Evolutionary conservation across 345 rosid genomes (phyloP).

Genomic region (Rhodamnia rubescens): DNA sequence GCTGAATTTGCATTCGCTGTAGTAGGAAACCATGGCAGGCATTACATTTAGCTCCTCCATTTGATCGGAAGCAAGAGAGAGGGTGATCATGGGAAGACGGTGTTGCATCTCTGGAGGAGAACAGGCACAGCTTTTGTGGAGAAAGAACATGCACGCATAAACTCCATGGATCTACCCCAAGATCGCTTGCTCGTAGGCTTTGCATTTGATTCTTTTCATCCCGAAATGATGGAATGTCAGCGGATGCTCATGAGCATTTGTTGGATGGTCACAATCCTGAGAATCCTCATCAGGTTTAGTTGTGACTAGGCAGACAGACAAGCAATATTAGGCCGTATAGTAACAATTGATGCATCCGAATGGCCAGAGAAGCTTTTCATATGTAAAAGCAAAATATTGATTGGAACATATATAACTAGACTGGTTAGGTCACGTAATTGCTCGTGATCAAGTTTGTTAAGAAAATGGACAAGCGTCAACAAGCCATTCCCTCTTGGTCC

Average conservation of each 20-base stretch:
- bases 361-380: neutral
- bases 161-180: neutral
- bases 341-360: rapidly evolving
- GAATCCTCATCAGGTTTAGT: neutral
- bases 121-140: rapidly evolving
- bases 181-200: neutral
- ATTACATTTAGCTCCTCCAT: neutral
- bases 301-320: neutral
- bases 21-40: neutral
- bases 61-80: neutral
- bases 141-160: neutral
- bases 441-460: too few species aligned
- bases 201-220: neutral
- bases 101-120: neutral
- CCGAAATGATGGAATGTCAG: neutral
- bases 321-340: neutral
- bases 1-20: neutral
- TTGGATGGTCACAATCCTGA: neutral
- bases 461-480: neutral
- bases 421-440: too few species aligned
- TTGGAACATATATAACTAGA: too few species aligned
- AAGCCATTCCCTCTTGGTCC: too few species aligned
- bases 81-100: neutral
- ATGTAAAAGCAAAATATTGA: neutral
- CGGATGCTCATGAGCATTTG: rapidly evolving